These are phyloP conservation scores for Pseudocercospora macadamiae DNA, from an alignment of 2,329 filamentous ascomycete species.

Conservation along the genomic window DNA sequence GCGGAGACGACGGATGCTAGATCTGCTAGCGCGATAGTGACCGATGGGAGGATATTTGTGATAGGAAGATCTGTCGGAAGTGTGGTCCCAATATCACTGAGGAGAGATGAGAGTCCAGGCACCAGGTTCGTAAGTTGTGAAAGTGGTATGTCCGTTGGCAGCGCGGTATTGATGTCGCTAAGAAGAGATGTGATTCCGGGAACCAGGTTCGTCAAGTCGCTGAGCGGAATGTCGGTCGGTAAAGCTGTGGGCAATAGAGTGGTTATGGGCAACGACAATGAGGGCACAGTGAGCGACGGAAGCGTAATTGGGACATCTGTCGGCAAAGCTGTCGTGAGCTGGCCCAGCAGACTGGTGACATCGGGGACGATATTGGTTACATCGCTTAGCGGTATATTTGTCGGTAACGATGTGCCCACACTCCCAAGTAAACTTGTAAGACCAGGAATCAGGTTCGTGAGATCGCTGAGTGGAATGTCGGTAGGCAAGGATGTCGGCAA, in stretches of 20 bases:
- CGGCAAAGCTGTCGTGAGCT: not conserved
- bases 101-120: not conserved
- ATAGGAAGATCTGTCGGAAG: not conserved
- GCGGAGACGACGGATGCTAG: constrained; percentile 15
- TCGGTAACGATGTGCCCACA: not conserved
- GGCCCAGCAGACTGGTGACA: constrained; percentile 6
- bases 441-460: not conserved
- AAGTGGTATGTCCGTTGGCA: not conserved
- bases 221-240: constrained; percentile 5
- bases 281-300: not conserved
- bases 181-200: not conserved
- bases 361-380: constrained; percentile 10
- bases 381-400: not conserved
- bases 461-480: not conserved
- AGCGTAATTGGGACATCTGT: not conserved
- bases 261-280: not conserved
- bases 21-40: not conserved
- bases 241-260: constrained; percentile 5
- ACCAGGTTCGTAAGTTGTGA: not conserved
- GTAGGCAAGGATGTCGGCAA: not conserved
- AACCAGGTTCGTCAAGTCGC: not conserved
- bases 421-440: not conserved
- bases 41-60: not conserved
- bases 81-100: not conserved
- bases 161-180: not conserved